Base-by-base conservation (phyloP, 2,329 filamentous ascomycete genomes). In the Tolypocladium tundrense region DNA sequence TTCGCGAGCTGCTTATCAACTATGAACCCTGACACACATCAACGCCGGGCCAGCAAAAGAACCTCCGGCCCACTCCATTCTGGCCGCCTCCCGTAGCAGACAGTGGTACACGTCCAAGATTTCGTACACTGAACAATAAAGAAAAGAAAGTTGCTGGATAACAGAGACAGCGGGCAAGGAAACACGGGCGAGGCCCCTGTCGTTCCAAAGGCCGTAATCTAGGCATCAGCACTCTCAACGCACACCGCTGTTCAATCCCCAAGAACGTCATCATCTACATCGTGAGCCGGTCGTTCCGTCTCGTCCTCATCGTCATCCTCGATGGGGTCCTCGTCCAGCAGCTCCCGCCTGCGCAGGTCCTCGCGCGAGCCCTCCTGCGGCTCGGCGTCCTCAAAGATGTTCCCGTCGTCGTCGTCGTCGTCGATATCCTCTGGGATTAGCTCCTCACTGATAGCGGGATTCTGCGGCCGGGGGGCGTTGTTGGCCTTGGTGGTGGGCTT, bases 281-380 rank as follows among this genome's bases (percentile, higher is more conserved):
- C 75, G 60, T 75, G 69, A 62, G 64, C 63, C 55, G 60, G 63
- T 60, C 60, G 63, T 60, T 64, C 66, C 40, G 70, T 66, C 33
- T 69, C 69, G 59, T 71, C 69, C 40, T 68, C 48, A 14, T 52
- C 70, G 37, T 66, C 71, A 53, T 72, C 72, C 19, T 70, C 72
- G 48, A 73, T 69, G 2, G 68, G 67, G 42, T 82, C 79, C 7
- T 79, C 74, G 33, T 81, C 82, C 31, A 84, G 62, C 57, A 85
- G 68, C 65, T 82, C 83, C 55, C 80, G 73, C 57, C 77, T 74
- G 35, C 78, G 74, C 39, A 85, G 69, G 64, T 86, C 83, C 65
- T 85, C 84, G 14, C 70, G 72, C 4, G 81, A 83, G 54, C 81
- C 84, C 64, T 86, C 84, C 62, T 84, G 83, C 0, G 76, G 78